A percentile compares a stretch with the other conserved stretches of the same genome.
Conservation (phyloP, 306 rosid species). For the Senna tora region DNA sequence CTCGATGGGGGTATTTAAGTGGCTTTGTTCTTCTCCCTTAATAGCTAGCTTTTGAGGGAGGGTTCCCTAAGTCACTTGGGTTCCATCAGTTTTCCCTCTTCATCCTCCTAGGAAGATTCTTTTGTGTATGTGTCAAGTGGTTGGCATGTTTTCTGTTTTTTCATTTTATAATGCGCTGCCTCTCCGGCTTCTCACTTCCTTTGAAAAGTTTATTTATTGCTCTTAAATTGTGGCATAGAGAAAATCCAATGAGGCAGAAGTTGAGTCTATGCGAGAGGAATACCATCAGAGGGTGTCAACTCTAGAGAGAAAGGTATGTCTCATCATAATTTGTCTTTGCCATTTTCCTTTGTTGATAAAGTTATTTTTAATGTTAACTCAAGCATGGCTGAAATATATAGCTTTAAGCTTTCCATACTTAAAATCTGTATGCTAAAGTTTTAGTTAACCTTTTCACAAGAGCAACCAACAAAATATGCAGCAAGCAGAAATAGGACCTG, state of each 20-base stretch:
- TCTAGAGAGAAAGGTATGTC: constrained; percentile 86
- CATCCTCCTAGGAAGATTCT: constrained; percentile 10
- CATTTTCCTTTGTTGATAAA: constrained; percentile 20
- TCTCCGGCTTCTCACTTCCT: constrained; percentile 22
- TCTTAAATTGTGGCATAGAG: constrained; percentile 66
- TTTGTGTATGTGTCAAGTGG: constrained; percentile 7
- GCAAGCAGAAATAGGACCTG: constrained; percentile 7
- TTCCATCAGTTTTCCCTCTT: constrained; percentile 30
- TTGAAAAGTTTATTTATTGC: constrained; percentile 34
- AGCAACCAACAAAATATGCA: constrained; percentile 10
- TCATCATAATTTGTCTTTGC: constrained; percentile 15
- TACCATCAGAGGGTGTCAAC: constrained; percentile 93
- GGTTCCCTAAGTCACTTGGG: too few species aligned
- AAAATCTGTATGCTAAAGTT: constrained; percentile 19
- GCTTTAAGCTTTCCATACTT: constrained; percentile 18
- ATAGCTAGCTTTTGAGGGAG: too few species aligned
- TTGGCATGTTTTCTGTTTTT: constrained; percentile 20
- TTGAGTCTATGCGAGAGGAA: constrained; percentile 96
- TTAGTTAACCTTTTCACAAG: constrained; percentile 15
- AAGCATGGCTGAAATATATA: constrained; percentile 28
- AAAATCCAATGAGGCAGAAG: constrained; percentile 92
- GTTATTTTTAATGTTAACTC: constrained; percentile 13
- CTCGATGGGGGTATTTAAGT: too few species aligned
- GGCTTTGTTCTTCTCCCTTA: too few species aligned
- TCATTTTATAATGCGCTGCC: constrained; percentile 22